Conservation (phyloP, 2,329 filamentous ascomycete genomes). For the Raffaelea albimanens region DNA sequence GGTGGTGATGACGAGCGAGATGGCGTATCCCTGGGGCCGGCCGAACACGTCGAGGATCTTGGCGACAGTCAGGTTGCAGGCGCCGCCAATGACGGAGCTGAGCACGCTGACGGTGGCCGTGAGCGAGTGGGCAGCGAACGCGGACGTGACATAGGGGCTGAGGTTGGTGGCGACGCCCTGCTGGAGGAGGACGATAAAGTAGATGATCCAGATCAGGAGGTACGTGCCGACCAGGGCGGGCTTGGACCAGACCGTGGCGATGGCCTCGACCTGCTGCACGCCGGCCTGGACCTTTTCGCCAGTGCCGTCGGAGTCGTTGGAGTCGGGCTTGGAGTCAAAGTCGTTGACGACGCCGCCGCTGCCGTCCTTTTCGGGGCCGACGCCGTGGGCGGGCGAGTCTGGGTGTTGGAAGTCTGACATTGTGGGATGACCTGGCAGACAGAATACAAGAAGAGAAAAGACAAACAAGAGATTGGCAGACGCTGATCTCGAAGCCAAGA, state of each 20-base stretch:
- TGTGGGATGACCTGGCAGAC: too few relatives aligned
- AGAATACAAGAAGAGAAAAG: too few relatives aligned
- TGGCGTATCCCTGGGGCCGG: conserved; percentile 49
- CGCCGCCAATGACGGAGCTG: conserved; percentile 42
- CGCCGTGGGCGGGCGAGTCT: neutral
- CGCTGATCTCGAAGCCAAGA: too few relatives aligned
- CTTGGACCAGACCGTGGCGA: conserved; percentile 32
- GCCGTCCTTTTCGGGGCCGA: neutral
- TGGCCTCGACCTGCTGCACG: conserved; percentile 38
- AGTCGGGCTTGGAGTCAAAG: neutral
- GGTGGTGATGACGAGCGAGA: conserved; percentile 41
- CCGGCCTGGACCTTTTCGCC: conserved; percentile 26
- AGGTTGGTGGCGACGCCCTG: conserved; percentile 25
- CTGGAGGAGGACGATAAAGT: conserved; percentile 15
- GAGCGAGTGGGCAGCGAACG: conserved; percentile 42
- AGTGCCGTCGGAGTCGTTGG: neutral
- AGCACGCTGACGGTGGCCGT: conserved; percentile 44
- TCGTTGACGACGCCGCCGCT: neutral
- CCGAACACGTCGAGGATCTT: conserved; percentile 61
- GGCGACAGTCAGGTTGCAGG: conserved; percentile 54
- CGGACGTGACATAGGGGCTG: conserved; percentile 39
- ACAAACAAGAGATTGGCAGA: too few relatives aligned
- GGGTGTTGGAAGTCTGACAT: neutral
- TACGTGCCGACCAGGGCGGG: conserved; percentile 31
- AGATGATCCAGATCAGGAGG: conserved; percentile 22